Evolutionary conservation across 208 protist genomes (phyloP), one percentile per base, ranked within the genome.

Genomic region (Trypanosoma scelopori): DNA sequence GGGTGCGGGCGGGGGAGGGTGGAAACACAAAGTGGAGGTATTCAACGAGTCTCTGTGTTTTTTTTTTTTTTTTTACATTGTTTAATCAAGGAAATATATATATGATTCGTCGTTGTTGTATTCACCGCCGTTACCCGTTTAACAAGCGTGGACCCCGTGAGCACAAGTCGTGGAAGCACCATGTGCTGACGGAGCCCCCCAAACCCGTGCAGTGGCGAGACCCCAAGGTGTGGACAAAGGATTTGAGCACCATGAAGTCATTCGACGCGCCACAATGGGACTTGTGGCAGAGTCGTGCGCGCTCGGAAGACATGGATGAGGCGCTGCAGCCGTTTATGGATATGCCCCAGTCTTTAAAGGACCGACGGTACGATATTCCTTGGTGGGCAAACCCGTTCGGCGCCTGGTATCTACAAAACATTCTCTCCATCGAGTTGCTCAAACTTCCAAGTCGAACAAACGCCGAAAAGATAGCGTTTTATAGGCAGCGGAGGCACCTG

Each of bases 371-470:
- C 65, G 92, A 97, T 64, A 86, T 97, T 28, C 92, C 92, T 28
- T 97, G 92, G 92, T 97, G 92, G 89, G 92, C 92, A 50, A 97
- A 97, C 74, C 92, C 92, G 30, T 97, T 97, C 65, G 92, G 92
- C 41, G 89, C 89, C 25, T 97, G 92, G 89, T 97, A 97, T 61
- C 72, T 97, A 55, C 89, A 97, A 70, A 97, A 97, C 65, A 80
- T 97, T 42, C 83, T 97, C 30, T 90, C 89, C 7, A 78, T 97
- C 3, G 89, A 97, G 74, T 64, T 97, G 50, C 60, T 97, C 60
- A 94, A 92, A 68, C 81, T 95, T 28, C 85, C 89, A 16, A 91
- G 85, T 56, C 76, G 87, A 43, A 95, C 82, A 23, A 95, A 95
- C 65, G 86, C 85, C 0, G 89, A 97, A 66, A 97, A 97, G 65